Evolutionary conservation across 2,329 filamentous ascomycete species (phyloP), one percentile per base, ranked within the genome.

Genomic region (Fusarium tjaetaba): DNA sequence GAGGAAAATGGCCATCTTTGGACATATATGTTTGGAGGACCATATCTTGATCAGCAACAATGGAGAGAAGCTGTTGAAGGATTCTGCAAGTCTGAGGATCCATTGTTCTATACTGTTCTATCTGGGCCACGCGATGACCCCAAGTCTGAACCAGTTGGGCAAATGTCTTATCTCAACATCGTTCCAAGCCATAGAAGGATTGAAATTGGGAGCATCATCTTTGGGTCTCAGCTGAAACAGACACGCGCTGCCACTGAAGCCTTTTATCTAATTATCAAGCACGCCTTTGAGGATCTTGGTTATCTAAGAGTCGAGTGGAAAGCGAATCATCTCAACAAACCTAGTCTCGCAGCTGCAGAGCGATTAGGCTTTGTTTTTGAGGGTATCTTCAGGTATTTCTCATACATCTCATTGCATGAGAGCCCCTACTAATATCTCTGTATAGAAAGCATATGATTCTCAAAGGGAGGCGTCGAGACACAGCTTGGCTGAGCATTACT

Each of bases 221-320:
- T 88, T 70, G 84, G 86, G 0, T 79, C 83, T 0, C 70, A 75
- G 3, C 77, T 92, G 22, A 87, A 89, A 76, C 84, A 86, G 20
- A 91, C 88, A 0, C 83, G 84, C 0, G 85, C 83, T 11, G 87
- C 89, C 0, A 92, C 89, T 0, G 90, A 92, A 77, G 84, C 86
- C 0, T 84, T 88, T 68, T 91, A 87, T 68, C 80, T 92, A 3
- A 78, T 91, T n/a, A 83, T 88, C 48, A 81, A 82, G 42, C 82
- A 89, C 61, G 85, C 85, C 0, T 88, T 92, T 72, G 76, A 88
- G 7, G 82, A 84, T 5, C 77, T 91, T 28, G 84, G 86, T 0
- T 90, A 89, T 76, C 79, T 86, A 7, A 82, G 90, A 13, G 85
- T 91, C 8, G 90, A 92, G 78, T 92, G 91, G 90, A 92, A 92